A percentile compares a stretch with the other conserved stretches of the same genome.
phyloP scores from a whole-genome alignment of 2,329 filamentous ascomycete species.

The Aureobasidium mangrovei region DNA sequence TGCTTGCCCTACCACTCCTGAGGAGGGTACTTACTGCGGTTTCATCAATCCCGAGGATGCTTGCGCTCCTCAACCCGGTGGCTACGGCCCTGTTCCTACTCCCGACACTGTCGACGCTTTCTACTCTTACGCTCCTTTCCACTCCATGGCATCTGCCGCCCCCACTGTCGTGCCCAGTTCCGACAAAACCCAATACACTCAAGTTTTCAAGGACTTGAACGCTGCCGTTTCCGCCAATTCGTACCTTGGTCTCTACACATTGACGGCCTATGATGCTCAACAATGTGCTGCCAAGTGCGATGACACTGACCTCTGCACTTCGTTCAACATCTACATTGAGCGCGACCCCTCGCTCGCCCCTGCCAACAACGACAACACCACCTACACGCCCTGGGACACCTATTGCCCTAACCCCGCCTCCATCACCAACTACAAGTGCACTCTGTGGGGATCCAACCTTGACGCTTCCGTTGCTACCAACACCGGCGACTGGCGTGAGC shows the following conservation, averaged over 20 bases:
- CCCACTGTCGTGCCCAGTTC: slow-evolving; percentile 14
- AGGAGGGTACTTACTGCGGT: slow-evolving; percentile 29
- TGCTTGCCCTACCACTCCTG: slow-evolving; percentile 24
- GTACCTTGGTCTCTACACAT: slow-evolving; percentile 26
- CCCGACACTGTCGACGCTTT: slow-evolving; percentile 23
- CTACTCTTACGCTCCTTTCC: slow-evolving; percentile 22
- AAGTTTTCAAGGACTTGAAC: slow-evolving; percentile 26
- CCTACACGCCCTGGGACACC: slow-evolving; percentile 20
- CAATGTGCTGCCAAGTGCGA: slow-evolving; percentile 27
- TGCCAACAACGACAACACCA: slow-evolving; percentile 21
- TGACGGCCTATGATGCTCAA: slow-evolving; percentile 24
- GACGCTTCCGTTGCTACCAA: slow-evolving; percentile 23
- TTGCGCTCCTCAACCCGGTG: slow-evolving; percentile 28
- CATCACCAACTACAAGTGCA: slow-evolving; percentile 34
- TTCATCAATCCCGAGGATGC: slow-evolving; percentile 32
- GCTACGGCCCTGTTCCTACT: slow-evolving; percentile 24
- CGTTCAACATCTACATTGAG: slow-evolving; percentile 31
- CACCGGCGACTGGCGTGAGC: slow-evolving; percentile 20
- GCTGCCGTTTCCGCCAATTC: slow-evolving; percentile 23
- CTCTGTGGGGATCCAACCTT: slow-evolving; percentile 30
- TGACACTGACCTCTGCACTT: slow-evolving; percentile 24
- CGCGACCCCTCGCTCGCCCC: slow-evolving; percentile 28
- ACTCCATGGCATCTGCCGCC: slow-evolving; percentile 18
- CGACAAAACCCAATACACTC: slow-evolving; percentile 20
- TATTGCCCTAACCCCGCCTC: slow-evolving; percentile 30